These are phyloP conservation scores for Neopestalotiopsis sp. DNA, from an alignment of 2,329 filamentous ascomycete genomes.

Conservation along the genomic window DNA sequence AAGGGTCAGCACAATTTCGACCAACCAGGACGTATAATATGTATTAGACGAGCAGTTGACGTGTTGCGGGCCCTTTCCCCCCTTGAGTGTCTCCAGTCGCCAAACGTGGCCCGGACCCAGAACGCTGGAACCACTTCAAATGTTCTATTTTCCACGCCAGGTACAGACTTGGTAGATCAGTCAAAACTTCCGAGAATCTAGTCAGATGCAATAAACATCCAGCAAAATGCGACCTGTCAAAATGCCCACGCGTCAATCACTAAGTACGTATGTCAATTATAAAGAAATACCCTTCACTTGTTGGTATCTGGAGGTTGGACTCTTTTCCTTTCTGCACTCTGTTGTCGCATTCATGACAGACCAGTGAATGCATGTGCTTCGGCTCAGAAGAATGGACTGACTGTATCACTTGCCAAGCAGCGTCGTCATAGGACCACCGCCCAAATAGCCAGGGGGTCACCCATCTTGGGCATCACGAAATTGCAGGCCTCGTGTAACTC, in stretches of 20 bases:
- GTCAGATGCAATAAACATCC: not conserved
- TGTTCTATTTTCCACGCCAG: no score
- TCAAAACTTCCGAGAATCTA: not conserved
- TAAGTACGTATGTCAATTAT: not conserved
- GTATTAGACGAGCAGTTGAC: not conserved
- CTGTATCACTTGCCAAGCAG: not conserved
- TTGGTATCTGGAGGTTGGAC: no score
- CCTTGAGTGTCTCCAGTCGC: not conserved
- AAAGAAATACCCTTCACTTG: no score
- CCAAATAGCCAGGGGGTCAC: not conserved
- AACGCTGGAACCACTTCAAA: not conserved
- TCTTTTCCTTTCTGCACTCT: no score
- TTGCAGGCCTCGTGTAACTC: conserved; percentile 13
- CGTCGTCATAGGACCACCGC: conserved; percentile 14
- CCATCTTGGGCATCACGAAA: not conserved
- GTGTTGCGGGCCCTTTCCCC: not conserved
- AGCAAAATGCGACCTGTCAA: not conserved
- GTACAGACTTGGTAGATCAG: not conserved
- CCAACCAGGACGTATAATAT: no score
- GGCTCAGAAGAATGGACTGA: not conserved
- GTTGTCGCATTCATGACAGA: not conserved
- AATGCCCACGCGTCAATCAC: not conserved
- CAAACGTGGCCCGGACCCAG: not conserved
- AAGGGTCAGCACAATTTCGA: no score
- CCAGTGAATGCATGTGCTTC: not conserved